These are phyloP conservation scores for Lotus japonicus DNA, from an alignment of 306 rosid genomes.

Conservation along the genomic window DNA sequence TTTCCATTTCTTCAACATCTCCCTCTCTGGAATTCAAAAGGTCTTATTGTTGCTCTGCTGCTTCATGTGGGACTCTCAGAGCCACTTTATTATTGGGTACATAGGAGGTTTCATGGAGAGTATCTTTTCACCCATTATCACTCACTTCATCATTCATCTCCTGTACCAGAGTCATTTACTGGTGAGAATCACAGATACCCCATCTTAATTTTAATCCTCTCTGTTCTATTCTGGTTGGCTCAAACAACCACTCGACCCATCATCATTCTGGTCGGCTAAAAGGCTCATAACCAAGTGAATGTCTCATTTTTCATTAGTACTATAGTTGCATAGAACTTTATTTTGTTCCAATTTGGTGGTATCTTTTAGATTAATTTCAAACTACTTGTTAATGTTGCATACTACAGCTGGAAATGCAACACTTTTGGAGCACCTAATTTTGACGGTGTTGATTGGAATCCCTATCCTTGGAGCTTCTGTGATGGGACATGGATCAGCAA, in stretches of 20 bases:
- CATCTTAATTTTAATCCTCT: background rate
- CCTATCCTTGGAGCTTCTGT: slow-evolving; percentile 54
- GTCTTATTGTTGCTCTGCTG: slow-evolving; percentile 43
- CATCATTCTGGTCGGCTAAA: too few relatives aligned
- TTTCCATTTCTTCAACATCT: slow-evolving; percentile 57
- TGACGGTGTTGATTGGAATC: slow-evolving; percentile 50
- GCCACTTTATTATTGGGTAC: slow-evolving; percentile 76
- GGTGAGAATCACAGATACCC: slow-evolving; percentile 32
- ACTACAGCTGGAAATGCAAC: slow-evolving; percentile 75
- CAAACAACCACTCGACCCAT: too few relatives aligned
- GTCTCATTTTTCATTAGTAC: background rate
- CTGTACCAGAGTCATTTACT: slow-evolving; percentile 54
- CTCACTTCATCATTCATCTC: slow-evolving; percentile 80
- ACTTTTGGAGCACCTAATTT: slow-evolving; percentile 57
- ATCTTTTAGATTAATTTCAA: background rate
- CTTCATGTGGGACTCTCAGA: slow-evolving; percentile 80
- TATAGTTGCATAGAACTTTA: background rate
- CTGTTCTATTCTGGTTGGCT: too few relatives aligned
- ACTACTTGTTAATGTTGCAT: background rate
- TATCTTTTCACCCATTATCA: slow-evolving; percentile 59
- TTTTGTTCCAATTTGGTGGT: background rate
- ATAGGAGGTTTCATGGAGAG: slow-evolving; percentile 47
- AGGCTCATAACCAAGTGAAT: too few relatives aligned
- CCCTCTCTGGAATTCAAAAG: slow-evolving; percentile 59
- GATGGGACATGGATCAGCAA: slow-evolving; percentile 69